Conservation (phyloP, 1,139 yeast genomes). For the Lodderomyces margitis region DNA sequence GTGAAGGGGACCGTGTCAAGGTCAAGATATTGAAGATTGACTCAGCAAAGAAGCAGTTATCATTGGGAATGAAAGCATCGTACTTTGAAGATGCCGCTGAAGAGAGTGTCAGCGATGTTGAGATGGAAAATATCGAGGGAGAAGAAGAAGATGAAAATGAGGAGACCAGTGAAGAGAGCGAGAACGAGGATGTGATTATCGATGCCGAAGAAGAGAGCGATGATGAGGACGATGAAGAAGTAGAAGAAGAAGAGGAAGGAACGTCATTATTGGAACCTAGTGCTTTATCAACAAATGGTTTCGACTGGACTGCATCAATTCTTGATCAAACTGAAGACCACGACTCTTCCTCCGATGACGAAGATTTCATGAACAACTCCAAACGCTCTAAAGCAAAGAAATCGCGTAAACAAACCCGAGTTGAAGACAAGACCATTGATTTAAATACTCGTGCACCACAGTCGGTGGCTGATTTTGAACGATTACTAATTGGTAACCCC, state of each 20-base stretch:
- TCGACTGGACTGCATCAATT: constrained; percentile 92
- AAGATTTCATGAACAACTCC: constrained; percentile 41
- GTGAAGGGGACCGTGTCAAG: constrained; percentile 87
- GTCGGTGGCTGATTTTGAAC: constrained; percentile 86
- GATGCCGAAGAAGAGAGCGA: constrained; percentile 22
- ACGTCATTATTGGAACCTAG: constrained; percentile 23
- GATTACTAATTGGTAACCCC: constrained; percentile 87
- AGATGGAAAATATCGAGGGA: constrained; percentile 27
- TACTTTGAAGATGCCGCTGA: constrained; percentile 56
- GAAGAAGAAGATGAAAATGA: constrained; percentile 25
- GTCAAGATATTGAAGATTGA: constrained; percentile 72
- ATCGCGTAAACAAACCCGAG: constrained; percentile 40
- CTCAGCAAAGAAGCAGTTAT: constrained; percentile 64
- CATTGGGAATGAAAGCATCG: constrained; percentile 93
- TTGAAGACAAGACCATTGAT: constrained; percentile 83
- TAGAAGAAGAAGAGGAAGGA: constrained; percentile 19
- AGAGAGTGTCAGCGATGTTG: constrained; percentile 33
- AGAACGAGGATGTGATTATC: constrained; percentile 18
- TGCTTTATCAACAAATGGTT: constrained; percentile 81
- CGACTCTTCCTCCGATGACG: constrained; percentile 51
- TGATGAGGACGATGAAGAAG: constrained; percentile 23
- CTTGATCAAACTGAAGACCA: constrained; percentile 72
- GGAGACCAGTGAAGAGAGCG: constrained; percentile 21
- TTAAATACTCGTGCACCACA: constrained; percentile 85
- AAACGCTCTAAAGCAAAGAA: constrained; percentile 35